Evolutionary conservation across 1,284 basidiomycete genomes (phyloP), one percentile per base, ranked within the genome.

Genomic region (Ceratobasidium papillatum): DNA sequence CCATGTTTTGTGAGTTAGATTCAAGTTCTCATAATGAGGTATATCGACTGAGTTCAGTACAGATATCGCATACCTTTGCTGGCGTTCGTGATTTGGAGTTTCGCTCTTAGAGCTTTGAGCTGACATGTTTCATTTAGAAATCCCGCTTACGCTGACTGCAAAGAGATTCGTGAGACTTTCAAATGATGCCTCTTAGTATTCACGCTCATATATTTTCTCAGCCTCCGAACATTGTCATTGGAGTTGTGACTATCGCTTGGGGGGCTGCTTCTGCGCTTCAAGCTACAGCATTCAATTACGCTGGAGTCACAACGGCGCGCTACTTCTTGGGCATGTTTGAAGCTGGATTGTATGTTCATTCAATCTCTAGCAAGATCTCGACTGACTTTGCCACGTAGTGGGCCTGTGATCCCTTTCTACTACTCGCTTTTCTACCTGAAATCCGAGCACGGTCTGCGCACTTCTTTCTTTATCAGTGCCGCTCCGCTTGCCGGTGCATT

Each of bases 401-500:
- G 76, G 25, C 74, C 76, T 47, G 64, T 74, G 9, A 74, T 77
- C 22, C 76, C 76, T 1, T 74, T 77, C 59, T 72, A 75, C 59
- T 77, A 71, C 56, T 74, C 74, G 25, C 49, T 75, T 47, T 77
- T 68, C 62, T 77, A 77, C 66, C 36, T 73, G 25, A 77, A 77
- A 47, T 71, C 65, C 30, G 76, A 77, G 65, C 54, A 75, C 30
- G 76, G 75, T 41, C 43, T 58, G 30, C 58, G 74, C 14, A 74
- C 75, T 2, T 66, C 74, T 32, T 68, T 72, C 51, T 77, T 77
- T 66, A 77, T 77, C 25, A 66, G 69, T n/a, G 71, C 75, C 7
- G 77, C 76, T 30, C 69, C 76, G n/a, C 36, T 75, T 8, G 75
- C 77, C 19, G 77, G 77, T 19, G 75, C 75, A 1, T 77, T 77